Percentiles rank a stretch among this genome's conserved stretches.
Conservation (phyloP, 176 grass and related monocot species). For the Oropetium thomaeum region DNA sequence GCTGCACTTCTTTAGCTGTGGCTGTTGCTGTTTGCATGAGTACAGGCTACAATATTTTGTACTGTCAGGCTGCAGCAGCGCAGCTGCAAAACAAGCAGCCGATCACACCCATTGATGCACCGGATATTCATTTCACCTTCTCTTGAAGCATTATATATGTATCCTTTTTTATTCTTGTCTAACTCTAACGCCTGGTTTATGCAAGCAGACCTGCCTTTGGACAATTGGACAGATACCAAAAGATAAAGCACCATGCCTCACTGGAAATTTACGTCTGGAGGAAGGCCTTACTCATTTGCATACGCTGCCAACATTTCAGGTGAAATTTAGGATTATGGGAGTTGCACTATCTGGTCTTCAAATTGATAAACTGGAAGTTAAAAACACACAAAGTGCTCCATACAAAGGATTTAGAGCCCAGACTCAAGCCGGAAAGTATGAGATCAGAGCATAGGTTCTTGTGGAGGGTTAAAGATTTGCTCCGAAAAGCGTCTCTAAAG, state of each 20-base stretch:
- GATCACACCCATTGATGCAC: no score
- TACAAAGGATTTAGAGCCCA: slow-evolving; percentile 95
- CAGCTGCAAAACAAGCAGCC: no score
- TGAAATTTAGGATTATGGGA: slow-evolving; percentile 92
- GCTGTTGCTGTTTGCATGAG: no score
- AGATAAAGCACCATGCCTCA: slow-evolving; percentile 81
- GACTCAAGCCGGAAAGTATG: slow-evolving; percentile 86
- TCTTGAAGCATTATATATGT: background rate
- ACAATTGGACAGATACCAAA: slow-evolving; percentile 88
- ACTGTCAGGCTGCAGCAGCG: no score
- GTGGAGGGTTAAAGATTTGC: background rate
- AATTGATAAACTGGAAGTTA: slow-evolving; percentile 87
- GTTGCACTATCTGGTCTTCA: slow-evolving; percentile 81
- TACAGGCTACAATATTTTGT: no score
- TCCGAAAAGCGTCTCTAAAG: background rate
- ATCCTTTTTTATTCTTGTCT: slow-evolving; percentile 3
- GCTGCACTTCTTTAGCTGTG: no score
- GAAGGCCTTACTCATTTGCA: slow-evolving; percentile 66
- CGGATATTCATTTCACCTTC: background rate
- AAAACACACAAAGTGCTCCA: slow-evolving; percentile 55
- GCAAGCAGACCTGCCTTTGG: slow-evolving; percentile 80
- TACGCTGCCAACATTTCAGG: slow-evolving; percentile 64
- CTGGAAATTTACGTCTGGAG: slow-evolving; percentile 76
- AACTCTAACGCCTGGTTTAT: background rate
- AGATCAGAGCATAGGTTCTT: slow-evolving; percentile 65